phyloP scores from a whole-genome alignment of 1,284 basidiomycete species.

The Ceratobasidium sp. region DNA sequence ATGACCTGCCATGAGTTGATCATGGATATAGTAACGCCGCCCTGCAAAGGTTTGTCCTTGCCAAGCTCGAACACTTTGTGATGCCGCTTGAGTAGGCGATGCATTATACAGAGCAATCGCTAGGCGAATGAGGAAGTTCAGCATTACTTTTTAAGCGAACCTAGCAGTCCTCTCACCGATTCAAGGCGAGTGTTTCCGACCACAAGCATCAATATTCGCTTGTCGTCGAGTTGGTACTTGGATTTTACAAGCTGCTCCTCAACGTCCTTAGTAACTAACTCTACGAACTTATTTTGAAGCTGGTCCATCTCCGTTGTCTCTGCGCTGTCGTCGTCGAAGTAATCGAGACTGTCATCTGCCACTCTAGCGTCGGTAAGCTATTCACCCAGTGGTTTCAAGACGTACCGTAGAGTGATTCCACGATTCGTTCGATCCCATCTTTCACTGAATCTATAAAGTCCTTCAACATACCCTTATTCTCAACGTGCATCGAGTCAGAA shows the following conservation, averaged over 20 bases:
- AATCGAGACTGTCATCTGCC: slow-evolving; percentile 19
- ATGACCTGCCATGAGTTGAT: slow-evolving; percentile 22
- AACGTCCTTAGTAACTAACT: slow-evolving; percentile 2
- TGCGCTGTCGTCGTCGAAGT: slow-evolving; percentile 17
- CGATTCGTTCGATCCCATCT: slow-evolving; percentile 2
- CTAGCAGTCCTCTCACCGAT: neutral
- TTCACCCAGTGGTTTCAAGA: neutral
- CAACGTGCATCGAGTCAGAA: slow-evolving; percentile 1
- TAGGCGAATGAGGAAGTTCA: neutral
- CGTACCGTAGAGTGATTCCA: slow-evolving; percentile 15
- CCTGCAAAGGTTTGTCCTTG: slow-evolving; percentile 13
- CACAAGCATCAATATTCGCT: slow-evolving; percentile 13
- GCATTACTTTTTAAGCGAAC: neutral
- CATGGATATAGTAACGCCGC: slow-evolving; percentile 8
- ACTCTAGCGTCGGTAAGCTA: neutral
- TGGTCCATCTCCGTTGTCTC: slow-evolving; percentile 14
- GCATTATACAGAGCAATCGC: slow-evolving; percentile 26
- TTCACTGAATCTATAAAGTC: slow-evolving; percentile 2
- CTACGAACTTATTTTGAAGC: neutral
- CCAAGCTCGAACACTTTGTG: slow-evolving; percentile 11
- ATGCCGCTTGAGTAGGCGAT: slow-evolving; percentile 23
- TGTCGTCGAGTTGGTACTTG: slow-evolving; percentile 29
- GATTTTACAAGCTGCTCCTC: slow-evolving; percentile 16
- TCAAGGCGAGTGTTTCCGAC: slow-evolving; percentile 9
- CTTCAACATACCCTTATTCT: slow-evolving; percentile 5